Evolutionary conservation across 805 yeast species (phyloP).

Genomic region (Metschnikowia peoriensis): DNA sequence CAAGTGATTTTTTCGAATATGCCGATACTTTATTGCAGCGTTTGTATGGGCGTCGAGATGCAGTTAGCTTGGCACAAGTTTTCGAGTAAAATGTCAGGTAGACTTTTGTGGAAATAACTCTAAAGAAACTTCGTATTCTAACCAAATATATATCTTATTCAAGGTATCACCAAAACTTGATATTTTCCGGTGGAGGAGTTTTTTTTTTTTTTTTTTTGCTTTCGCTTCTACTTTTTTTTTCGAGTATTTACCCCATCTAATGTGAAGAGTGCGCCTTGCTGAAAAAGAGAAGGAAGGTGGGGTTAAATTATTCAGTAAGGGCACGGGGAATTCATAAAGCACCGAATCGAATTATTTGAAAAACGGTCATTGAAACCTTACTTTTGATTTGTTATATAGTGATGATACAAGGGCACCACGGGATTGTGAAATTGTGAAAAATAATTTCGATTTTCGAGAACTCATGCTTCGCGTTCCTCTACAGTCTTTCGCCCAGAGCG

Average conservation of each 20-base stretch:
- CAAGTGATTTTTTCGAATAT: background rate
- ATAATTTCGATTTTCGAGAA: too few relatives aligned
- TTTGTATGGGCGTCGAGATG: background rate
- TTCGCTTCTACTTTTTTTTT: slow-evolving; percentile 1
- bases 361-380: too few relatives aligned
- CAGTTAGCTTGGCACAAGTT: background rate
- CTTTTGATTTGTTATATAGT: too few relatives aligned
- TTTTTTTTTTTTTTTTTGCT: background rate
- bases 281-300: background rate
- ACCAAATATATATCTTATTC: too few relatives aligned
- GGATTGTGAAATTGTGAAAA: too few relatives aligned
- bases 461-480: too few relatives aligned
- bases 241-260: slow-evolving; percentile 4
- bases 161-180: too few relatives aligned
- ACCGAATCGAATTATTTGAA: background rate
- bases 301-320: background rate
- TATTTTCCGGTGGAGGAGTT: background rate
- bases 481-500: too few relatives aligned
- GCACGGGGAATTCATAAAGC: background rate
- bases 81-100: too few relatives aligned
- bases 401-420: too few relatives aligned
- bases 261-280: slow-evolving; percentile 5
- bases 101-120: too few relatives aligned
- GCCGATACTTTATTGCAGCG: background rate
- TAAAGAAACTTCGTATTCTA: too few relatives aligned